Conservation (phyloP, 257 asterid genomes). For the Nemophila menziesii region DNA sequence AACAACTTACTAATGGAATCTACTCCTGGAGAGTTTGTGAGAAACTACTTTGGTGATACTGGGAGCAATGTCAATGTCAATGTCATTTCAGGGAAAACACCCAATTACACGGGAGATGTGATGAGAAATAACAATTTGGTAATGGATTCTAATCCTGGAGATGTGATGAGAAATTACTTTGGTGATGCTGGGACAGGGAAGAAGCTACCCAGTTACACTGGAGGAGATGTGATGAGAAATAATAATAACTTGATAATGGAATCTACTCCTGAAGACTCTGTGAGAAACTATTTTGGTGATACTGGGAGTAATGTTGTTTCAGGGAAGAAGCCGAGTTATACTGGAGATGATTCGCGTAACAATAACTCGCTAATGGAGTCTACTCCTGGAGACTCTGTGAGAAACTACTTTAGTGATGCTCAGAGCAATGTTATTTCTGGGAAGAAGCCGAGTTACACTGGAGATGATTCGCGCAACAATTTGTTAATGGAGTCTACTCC, state of each 20-base stretch:
- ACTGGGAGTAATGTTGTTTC: constrained; percentile 54
- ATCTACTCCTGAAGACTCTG: constrained; percentile 34
- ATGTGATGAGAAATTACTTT: constrained; percentile 31
- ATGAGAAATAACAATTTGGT: constrained; percentile 34
- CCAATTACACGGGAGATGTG: constrained; percentile 77
- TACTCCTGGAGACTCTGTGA: constrained; percentile 34
- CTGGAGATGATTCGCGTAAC: too few relatives aligned
- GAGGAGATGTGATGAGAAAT: too few relatives aligned
- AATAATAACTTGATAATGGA: constrained; percentile 41
- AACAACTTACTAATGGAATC: constrained; percentile 33
- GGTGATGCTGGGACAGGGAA: constrained; percentile 66
- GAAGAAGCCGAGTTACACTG: constrained; percentile 82
- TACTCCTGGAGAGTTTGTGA: constrained; percentile 34
- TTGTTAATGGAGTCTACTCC: constrained; percentile 45
- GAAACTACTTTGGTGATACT: constrained; percentile 48
- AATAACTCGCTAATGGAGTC: constrained; percentile 34
- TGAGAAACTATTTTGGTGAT: constrained; percentile 45
- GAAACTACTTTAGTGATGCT: constrained; percentile 48
- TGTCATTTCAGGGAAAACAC: constrained; percentile 63
- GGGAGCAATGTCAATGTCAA: too few relatives aligned
- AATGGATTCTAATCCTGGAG: constrained; percentile 40
- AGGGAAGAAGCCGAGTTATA: constrained; percentile 75
- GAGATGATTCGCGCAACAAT: too few relatives aligned
- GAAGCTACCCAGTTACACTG: constrained; percentile 91
- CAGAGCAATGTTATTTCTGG: constrained; percentile 60